Conservation (phyloP, 805 yeast species). For the Ogataea methanolica region DNA sequence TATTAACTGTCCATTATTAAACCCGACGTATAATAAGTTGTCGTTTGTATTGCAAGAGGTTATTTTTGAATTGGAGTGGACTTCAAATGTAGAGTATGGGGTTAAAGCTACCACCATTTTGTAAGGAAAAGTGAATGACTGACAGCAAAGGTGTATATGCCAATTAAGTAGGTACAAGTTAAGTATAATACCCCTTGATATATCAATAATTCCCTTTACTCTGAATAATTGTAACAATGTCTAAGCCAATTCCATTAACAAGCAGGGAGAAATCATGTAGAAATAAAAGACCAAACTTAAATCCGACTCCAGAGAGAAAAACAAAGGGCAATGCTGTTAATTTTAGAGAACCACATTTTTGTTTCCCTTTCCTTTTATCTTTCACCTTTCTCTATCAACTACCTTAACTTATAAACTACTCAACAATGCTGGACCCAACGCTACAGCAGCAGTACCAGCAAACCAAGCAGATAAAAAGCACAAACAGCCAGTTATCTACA, state of each 20-base stretch:
- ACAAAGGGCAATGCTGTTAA: too few species aligned
- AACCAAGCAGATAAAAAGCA: slow-evolving; percentile 17
- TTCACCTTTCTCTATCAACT: background rate
- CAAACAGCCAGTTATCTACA: slow-evolving; percentile 16
- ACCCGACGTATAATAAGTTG: slow-evolving; percentile 18
- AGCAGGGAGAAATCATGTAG: too few species aligned
- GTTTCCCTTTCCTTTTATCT: too few species aligned
- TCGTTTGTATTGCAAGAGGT: slow-evolving; percentile 15
- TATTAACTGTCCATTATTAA: slow-evolving; percentile 15
- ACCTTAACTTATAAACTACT: background rate
- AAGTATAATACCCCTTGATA: too few species aligned
- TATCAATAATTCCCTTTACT: too few species aligned
- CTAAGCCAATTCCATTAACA: too few species aligned
- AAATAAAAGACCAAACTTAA: background rate
- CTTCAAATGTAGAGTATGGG: slow-evolving; percentile 12
- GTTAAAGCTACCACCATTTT: slow-evolving; percentile 15
- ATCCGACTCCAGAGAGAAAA: too few species aligned
- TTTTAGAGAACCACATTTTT: too few species aligned
- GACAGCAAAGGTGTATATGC: too few species aligned
- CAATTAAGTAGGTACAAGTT: too few species aligned
- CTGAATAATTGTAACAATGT: too few species aligned
- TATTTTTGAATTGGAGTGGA: slow-evolving; percentile 10
- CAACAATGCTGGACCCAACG: slow-evolving; percentile 18
- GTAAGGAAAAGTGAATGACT: background rate
- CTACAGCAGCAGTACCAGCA: slow-evolving; percentile 22